Evolutionary conservation across 2,329 filamentous ascomycete genomes (phyloP).

Genomic region (Fusarium paranaense): DNA sequence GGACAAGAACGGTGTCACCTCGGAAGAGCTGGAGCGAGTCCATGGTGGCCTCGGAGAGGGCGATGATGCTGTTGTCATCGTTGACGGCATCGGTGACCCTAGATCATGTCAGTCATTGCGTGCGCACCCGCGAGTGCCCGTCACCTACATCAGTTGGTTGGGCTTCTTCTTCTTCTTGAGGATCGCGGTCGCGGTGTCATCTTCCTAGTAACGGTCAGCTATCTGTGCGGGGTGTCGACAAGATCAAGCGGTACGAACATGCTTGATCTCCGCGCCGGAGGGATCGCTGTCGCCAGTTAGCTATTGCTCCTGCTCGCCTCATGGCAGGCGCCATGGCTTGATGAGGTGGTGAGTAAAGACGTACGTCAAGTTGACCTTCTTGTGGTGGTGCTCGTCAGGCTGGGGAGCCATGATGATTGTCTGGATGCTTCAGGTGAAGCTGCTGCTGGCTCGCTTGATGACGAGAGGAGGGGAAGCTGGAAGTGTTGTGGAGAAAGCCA

Average conservation of each 20-base stretch:
- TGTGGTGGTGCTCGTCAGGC: conserved; percentile 68
- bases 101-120: conserved; percentile 40
- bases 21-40: conserved; percentile 98
- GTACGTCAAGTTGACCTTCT: conserved; percentile 88
- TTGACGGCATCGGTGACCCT: conserved; percentile 98
- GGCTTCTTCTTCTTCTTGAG: conserved; percentile 99
- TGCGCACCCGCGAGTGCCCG: conserved; percentile 5
- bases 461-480: conserved; percentile 39
- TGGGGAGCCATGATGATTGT: conserved; percentile 76
- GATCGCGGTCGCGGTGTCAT: conserved; percentile 95
- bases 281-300: conserved; percentile 75
- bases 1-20: conserved; percentile 96
- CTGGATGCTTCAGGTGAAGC: conserved; percentile 45
- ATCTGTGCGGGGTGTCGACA: conserved; percentile 29
- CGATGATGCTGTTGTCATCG: conserved; percentile 99
- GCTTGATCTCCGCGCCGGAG: conserved; percentile 88
- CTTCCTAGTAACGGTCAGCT: conserved; percentile 69
- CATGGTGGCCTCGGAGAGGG: conserved; percentile 98
- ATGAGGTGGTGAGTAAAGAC: conserved; percentile 45
- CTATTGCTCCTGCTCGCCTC: conserved; percentile 21
- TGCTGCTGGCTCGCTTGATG: conserved; percentile 38
- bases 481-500: conserved; percentile 39
- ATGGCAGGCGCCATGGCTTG: neutral
- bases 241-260: conserved; percentile 66
- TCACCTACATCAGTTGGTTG: conserved; percentile 91